Percentiles rank a stretch among this genome's conserved stretches.
phyloP scores from a whole-genome alignment of 148 eudicot species.

The Chenopodium album region DNA sequence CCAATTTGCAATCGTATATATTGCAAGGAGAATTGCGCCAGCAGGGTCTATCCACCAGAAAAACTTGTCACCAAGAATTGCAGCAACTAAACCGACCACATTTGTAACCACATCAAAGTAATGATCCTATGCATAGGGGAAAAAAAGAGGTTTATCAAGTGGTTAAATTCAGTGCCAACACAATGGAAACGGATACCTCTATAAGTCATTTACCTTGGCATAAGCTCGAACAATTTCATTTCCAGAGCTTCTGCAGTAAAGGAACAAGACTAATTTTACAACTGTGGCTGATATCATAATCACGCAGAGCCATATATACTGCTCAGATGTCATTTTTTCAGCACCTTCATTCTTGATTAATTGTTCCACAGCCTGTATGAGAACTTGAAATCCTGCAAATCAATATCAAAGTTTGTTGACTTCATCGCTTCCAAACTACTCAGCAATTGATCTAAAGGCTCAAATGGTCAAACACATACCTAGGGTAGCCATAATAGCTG shows the following conservation, averaged over 20 bases:
- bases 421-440: background rate
- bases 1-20: conserved; percentile 86
- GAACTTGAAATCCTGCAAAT: conserved; percentile 74
- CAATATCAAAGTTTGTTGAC: background rate
- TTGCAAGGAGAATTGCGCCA: conserved; percentile 83
- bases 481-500: conserved; percentile 95
- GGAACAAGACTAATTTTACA: conserved; percentile 63
- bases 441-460: background rate
- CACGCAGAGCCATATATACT: conserved; percentile 66
- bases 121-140: conserved; percentile 57
- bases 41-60: conserved; percentile 93
- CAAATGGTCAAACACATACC: conserved; percentile 43
- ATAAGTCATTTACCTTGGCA: conserved; percentile 62
- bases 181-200: background rate
- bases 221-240: conserved; percentile 91
- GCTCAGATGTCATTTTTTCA: conserved; percentile 47
- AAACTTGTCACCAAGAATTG: conserved; percentile 79
- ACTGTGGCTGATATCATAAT: conserved; percentile 79
- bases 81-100: conserved; percentile 82
- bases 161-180: background rate
- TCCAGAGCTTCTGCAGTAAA: conserved; percentile 81
- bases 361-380: conserved; percentile 75
- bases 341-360: conserved; percentile 42
- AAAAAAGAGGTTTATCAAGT: background rate
- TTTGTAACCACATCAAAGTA: conserved; percentile 92